Evolutionary conservation across 768 basidiomycete genomes (phyloP), one percentile per base, ranked within the genome.

Genomic region (Trametopsis cervina): DNA sequence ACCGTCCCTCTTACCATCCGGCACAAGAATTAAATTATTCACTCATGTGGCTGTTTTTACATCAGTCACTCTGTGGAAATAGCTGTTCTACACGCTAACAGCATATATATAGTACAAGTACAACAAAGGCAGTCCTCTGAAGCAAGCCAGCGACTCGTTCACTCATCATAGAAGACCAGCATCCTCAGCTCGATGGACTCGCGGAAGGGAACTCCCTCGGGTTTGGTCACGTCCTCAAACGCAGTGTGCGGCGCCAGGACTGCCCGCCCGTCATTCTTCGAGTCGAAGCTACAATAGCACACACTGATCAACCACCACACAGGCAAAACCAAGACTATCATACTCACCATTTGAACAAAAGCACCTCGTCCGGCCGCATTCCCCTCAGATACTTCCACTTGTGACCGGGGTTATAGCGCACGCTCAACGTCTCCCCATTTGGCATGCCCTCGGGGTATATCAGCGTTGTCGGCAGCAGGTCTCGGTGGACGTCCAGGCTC

Each of bases 171-270:
- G 56, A 81, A 84, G n/a, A 82, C 79, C 26, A 84, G 68, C 9
- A 79, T 73, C 22, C 80, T 62, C 20, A 84, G 53, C 61, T 84
- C 81, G 42, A 83, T 81, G 0, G 79, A 81, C 59, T 81, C 72
- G 40, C 80, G 64, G 3, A 65, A 59, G 3, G 73, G 75, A 0
- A 75, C 66, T 39, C 66, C 76, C 33, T 65, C 57, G 1, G 78
- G 80, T 2, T 76, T 79, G 1, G 66, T 64, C 1, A 75, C 72
- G 50, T 83, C 80, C 24, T 66, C 49, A 60, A 83, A 83, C 2
- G 70, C 79, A 15, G 77, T 78, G 56, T 85, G 83, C 3, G 82
- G 80, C 0, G 81, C 78, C 45, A 82, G 72, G 13, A 67, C 55
- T 0, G 80, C 77, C 49, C 69, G 70, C 1, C 70, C 73, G 49